Conservation (phyloP, 192 early-diverging fungal genomes). For the Backusella sp. region DNA sequence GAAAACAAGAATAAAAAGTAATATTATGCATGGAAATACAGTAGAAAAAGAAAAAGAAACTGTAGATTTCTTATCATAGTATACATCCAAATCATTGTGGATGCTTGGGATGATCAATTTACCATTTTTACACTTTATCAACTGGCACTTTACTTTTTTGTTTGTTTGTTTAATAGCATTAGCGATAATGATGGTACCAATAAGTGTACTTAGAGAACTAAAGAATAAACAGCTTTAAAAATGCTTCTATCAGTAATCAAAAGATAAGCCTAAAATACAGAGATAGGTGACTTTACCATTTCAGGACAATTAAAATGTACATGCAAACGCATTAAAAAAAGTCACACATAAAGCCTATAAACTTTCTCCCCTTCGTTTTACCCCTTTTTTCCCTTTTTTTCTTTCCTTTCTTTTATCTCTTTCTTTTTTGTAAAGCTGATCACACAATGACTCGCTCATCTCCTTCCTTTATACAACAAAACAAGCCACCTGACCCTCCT, state of each 20-base stretch:
- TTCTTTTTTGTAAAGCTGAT: neutral
- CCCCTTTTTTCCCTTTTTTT: conserved; percentile 1
- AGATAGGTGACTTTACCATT: neutral
- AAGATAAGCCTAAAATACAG: neutral
- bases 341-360: conserved; percentile 10
- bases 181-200: neutral
- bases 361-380: neutral
- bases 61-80: neutral
- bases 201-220: too few species aligned
- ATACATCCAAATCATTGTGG: neutral
- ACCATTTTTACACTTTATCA: neutral
- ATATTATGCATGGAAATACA: neutral
- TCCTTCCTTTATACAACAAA: conserved; percentile 10
- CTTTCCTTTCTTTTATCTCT: conserved; percentile 3
- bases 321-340: neutral
- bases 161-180: neutral
- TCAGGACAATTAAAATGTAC: neutral
- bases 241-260: neutral
- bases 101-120: neutral
- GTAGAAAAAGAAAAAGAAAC: neutral
- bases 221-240: too few species aligned
- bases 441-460: neutral
- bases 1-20: neutral
- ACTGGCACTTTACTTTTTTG: neutral
- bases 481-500: neutral